Base-by-base conservation (phyloP, 148 eudicot species). In the Suaeda aralocaspica region DNA sequence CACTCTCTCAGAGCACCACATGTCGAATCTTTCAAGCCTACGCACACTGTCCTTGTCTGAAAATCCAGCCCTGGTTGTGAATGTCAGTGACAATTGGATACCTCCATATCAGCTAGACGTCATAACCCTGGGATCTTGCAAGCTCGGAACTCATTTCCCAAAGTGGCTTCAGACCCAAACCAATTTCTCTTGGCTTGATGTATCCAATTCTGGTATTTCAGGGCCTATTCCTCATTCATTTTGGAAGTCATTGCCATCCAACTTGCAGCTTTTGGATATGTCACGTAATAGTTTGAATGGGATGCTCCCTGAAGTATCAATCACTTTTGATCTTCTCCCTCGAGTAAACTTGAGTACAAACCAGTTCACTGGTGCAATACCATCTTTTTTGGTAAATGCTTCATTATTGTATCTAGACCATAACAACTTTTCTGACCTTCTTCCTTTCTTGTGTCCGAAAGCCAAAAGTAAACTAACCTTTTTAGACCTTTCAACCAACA, bases 1-100 rank as follows among this genome's bases (percentile, higher is more conserved):
- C 21, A 57, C 50, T 31, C 33, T 83, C 39, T 57, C 77, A 10
- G 41, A 74, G 0, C 22, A 46, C 7, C 77, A 74, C 24, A 13
- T 83, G 19, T 55, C 61, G 2, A 77, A 68, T 33, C 77, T 79
- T 18, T 69, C 75, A 21, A 63, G 59, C 2, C 39, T 83, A 33
- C 58, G 19, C 0, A 33, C 26, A 6, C 57, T 83, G 18, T n/a
- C 48, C 26, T 55, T 80, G 55, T 65, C 75, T 13, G 39, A 24
- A 34, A 80, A 80, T 69, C 53, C 67, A 12, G 53, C 31, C 21
- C 22, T 77, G 9, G 67, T 50, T 48, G n/a, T 77, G 11, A 71
- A 66, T 36, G 18, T 68, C 52, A 46, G 62, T n/a, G 63, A 21
- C 2, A 34, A 72, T 34, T 78, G 81, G 81, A 41, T 72, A 21